Conservation (phyloP, 495 filamentous ascomycete species). For the Cercophora scortea region DNA sequence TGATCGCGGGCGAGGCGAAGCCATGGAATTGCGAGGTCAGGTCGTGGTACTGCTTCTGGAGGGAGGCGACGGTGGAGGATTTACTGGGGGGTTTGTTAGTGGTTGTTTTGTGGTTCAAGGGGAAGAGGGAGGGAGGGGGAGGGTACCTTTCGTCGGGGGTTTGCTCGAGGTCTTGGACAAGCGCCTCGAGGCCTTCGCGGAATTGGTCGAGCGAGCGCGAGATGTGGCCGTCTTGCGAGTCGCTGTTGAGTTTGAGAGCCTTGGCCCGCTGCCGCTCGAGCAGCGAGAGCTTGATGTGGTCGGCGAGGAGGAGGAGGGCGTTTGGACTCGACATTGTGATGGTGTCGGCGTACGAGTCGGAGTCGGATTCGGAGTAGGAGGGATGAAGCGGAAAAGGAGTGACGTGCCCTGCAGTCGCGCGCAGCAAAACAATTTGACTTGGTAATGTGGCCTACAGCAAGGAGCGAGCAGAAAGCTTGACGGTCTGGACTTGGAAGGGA, state of each 20-base stretch:
- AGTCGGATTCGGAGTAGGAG: background rate
- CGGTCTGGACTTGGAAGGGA: too few species aligned
- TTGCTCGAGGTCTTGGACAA: constrained; percentile 58
- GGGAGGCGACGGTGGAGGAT: constrained; percentile 38
- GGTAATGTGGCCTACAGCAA: too few species aligned
- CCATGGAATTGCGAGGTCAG: constrained; percentile 55
- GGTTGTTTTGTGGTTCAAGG: background rate
- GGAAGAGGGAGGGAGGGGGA: constrained; percentile 1
- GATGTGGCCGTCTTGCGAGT: constrained; percentile 82
- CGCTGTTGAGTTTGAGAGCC: constrained; percentile 68
- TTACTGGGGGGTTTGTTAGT: background rate
- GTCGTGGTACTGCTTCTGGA: constrained; percentile 52
- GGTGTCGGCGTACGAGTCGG: background rate
- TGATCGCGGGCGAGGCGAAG: constrained; percentile 40
- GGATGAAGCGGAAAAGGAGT: too few species aligned
- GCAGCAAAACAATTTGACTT: too few species aligned
- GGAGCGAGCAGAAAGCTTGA: too few species aligned
- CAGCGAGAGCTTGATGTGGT: constrained; percentile 71
- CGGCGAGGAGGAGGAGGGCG: constrained; percentile 66
- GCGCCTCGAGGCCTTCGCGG: constrained; percentile 67
- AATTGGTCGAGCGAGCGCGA: constrained; percentile 82
- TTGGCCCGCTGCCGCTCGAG: constrained; percentile 88
- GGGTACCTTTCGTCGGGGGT: constrained; percentile 49
- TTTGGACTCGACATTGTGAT: constrained; percentile 44
- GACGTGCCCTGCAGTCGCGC: too few species aligned